phyloP scores from a whole-genome alignment of 2,329 filamentous ascomycete genomes.

The Didymella exigua region DNA sequence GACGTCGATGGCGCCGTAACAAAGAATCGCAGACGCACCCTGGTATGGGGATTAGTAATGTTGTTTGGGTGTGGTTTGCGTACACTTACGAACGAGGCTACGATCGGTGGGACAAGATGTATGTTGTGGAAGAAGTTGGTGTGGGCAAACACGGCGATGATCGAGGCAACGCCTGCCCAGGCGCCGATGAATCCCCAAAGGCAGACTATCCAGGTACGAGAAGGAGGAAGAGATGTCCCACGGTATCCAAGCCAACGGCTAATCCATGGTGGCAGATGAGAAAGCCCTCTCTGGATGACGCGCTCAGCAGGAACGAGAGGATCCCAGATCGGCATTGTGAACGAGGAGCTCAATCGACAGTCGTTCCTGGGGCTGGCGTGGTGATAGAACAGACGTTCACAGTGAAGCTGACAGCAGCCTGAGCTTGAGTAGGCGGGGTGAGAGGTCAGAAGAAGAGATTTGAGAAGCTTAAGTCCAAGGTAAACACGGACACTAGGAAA shows the following conservation, averaged over 20 bases:
- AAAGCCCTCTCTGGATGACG: conserved; percentile 35
- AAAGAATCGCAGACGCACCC: conserved; percentile 54
- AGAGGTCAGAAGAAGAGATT: conserved; percentile 12
- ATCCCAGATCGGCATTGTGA: conserved; percentile 32
- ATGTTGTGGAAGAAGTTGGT: conserved; percentile 46
- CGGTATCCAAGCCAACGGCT: conserved; percentile 67
- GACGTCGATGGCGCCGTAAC: conserved; percentile 53
- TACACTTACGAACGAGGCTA: conserved; percentile 48
- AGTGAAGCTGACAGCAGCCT: neutral
- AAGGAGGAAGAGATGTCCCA: conserved; percentile 32
- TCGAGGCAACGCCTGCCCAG: conserved; percentile 50
- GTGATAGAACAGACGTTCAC: neutral
- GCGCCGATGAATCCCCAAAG: conserved; percentile 52
- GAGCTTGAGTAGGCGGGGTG: neutral
- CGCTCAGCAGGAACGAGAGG: conserved; percentile 37
- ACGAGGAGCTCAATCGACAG: neutral
- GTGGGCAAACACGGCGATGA: conserved; percentile 49
- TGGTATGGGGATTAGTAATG: conserved; percentile 23
- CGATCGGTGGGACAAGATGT: conserved; percentile 50
- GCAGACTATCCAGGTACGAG: conserved; percentile 43
- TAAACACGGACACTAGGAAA: conserved; percentile 22
- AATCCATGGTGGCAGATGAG: conserved; percentile 65
- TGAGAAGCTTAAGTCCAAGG: conserved; percentile 19
- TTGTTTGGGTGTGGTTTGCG: neutral
- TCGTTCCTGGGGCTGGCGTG: neutral